Evolutionary conservation across 73 alveolate species (phyloP).

Genomic region (Breviolum minutum): DNA sequence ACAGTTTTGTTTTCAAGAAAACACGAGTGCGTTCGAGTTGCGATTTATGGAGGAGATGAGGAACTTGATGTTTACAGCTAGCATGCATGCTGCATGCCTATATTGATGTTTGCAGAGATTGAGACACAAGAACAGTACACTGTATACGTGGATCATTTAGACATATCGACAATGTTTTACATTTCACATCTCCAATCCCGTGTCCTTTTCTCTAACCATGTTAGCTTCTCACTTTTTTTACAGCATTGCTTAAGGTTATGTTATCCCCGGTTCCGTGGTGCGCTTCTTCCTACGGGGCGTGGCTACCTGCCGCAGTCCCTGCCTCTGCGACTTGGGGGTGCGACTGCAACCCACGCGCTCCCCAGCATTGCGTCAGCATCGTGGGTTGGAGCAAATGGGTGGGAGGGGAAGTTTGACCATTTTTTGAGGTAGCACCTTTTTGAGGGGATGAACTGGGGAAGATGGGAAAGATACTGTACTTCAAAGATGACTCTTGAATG

Average conservation of each 20-base stretch:
- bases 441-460: not conserved
- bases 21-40: no score
- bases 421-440: not conserved
- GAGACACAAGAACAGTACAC: no score
- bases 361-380: constrained; percentile 55
- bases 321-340: constrained; percentile 82
- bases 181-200: no score
- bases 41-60: no score
- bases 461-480: not conserved
- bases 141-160: no score
- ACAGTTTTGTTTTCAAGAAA: no score
- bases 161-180: no score
- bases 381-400: constrained; percentile 29
- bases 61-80: no score
- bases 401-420: not conserved
- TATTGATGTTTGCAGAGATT: no score
- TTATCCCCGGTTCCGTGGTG: constrained; percentile 90
- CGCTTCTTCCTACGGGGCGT: constrained; percentile 80
- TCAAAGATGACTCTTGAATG: not conserved
- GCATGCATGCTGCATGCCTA: no score
- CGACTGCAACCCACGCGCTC: constrained; percentile 65
- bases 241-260: constrained; percentile 15
- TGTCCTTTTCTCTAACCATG: not conserved
- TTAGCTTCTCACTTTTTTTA: no score
- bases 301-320: constrained; percentile 21